phyloP scores from a whole-genome alignment of 768 basidiomycete species.

The Royoungia palumana region DNA sequence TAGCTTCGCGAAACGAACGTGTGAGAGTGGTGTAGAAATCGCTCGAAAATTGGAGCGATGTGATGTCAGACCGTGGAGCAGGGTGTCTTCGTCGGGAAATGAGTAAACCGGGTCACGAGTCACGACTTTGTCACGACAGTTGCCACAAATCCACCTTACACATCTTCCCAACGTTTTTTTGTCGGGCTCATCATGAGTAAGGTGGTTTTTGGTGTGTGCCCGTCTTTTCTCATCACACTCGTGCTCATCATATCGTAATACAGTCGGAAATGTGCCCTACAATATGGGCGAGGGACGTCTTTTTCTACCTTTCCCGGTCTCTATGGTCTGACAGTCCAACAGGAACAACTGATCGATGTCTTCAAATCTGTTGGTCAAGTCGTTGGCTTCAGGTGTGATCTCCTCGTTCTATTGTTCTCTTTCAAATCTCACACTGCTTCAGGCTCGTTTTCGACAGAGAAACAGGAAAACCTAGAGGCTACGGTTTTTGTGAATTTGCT shows the following conservation, averaged over 20 bases:
- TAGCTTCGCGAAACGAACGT: too few species aligned
- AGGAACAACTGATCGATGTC: conserved; percentile 83
- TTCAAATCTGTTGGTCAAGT: conserved; percentile 89
- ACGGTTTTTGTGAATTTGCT: conserved; percentile 91
- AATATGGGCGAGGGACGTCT: conserved; percentile 71
- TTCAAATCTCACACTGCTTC: conserved; percentile 4
- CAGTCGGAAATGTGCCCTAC: conserved; percentile 88
- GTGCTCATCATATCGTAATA: not conserved
- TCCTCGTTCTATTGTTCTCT: not conserved
- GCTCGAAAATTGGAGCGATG: not conserved
- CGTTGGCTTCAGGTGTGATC: conserved; percentile 77
- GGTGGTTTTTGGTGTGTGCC: conserved; percentile 61
- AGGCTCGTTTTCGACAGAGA: conserved; percentile 89
- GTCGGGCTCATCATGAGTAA: conserved; percentile 48
- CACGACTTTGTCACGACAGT: conserved; percentile 8
- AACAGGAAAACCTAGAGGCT: conserved; percentile 92
- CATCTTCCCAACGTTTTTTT: not conserved
- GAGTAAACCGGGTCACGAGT: not conserved
- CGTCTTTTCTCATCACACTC: not conserved
- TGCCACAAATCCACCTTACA: conserved; percentile 2
- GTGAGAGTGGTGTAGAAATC: conserved; percentile 4
- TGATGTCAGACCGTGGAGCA: not conserved
- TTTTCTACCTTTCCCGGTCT: not conserved
- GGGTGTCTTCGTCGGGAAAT: not conserved
- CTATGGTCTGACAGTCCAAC: conserved; percentile 9